Percentiles rank a stretch among this genome's conserved stretches.
These are phyloP conservation scores for Amylocarpus encephaloides DNA, from an alignment of 2,329 filamentous ascomycete species.

Conservation along the genomic window DNA sequence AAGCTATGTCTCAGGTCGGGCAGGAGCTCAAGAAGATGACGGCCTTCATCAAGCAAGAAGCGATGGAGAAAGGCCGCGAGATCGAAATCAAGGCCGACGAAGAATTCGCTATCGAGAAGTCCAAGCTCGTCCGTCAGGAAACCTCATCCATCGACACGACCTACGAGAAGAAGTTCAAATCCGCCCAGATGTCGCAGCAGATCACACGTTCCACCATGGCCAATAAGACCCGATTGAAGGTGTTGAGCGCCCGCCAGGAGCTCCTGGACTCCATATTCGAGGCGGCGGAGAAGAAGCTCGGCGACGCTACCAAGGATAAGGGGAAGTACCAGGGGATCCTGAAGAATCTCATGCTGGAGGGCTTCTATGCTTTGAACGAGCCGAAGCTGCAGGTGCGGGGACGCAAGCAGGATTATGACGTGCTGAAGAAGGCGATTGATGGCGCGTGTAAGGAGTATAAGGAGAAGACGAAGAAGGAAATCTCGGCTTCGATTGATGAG, in stretches of 20 bases:
- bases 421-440: slow-evolving; percentile 71
- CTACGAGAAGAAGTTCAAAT: slow-evolving; percentile 99
- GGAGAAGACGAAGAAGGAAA: slow-evolving; percentile 64
- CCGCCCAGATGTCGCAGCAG: slow-evolving; percentile 96
- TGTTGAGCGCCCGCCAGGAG: slow-evolving; percentile 82
- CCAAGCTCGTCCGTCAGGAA: slow-evolving; percentile 94
- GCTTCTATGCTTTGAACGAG: slow-evolving; percentile 83
- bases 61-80: slow-evolving; percentile 91
- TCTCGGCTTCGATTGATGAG: slow-evolving; percentile 69
- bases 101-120: slow-evolving; percentile 98
- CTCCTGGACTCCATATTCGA: slow-evolving; percentile 88
- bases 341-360: slow-evolving; percentile 80
- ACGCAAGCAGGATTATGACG: slow-evolving; percentile 70
- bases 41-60: slow-evolving; percentile 98
- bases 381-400: slow-evolving; percentile 66
- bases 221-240: slow-evolving; percentile 90
- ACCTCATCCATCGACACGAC: slow-evolving; percentile 83
- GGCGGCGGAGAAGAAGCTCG: slow-evolving; percentile 65
- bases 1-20: slow-evolving; percentile 61
- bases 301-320: slow-evolving; percentile 59
- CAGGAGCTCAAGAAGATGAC: slow-evolving; percentile 99
- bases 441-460: slow-evolving; percentile 79
- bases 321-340: slow-evolving; percentile 69
- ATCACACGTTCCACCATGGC: slow-evolving; percentile 93
- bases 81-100: slow-evolving; percentile 98